These are phyloP conservation scores for Apiotrichum gamsii DNA, from an alignment of 1,284 basidiomycete genomes.

Conservation along the genomic window DNA sequence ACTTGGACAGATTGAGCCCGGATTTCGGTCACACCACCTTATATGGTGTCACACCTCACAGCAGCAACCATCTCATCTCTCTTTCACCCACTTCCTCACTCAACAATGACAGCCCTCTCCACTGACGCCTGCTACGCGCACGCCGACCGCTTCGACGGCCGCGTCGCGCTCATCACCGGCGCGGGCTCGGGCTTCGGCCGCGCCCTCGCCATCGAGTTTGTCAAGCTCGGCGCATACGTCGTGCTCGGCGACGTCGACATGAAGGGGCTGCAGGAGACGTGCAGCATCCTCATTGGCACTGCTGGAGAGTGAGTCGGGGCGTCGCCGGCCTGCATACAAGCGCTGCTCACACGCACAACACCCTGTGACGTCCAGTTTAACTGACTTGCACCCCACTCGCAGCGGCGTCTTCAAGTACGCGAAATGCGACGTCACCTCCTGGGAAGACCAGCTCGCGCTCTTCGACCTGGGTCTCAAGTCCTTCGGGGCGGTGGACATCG, in stretches of 20 bases:
- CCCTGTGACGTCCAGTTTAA: too few species aligned
- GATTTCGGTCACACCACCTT: too few species aligned
- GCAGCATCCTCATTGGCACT: constrained; percentile 21
- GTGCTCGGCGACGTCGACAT: constrained; percentile 17
- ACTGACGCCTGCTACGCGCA: constrained; percentile 10
- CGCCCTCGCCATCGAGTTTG: constrained; percentile 13
- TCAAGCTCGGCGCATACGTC: constrained; percentile 11
- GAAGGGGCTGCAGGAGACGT: constrained; percentile 9
- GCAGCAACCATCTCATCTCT: too few species aligned
- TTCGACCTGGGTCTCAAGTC: constrained; percentile 7
- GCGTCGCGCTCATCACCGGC: constrained; percentile 15
- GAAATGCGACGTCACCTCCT: constrained; percentile 25
- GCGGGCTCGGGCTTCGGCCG: constrained; percentile 16
- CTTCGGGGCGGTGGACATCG: constrained; percentile 16
- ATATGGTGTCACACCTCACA: too few species aligned
- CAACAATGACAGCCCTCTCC: constrained; percentile 14
- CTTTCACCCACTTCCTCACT: too few species aligned
- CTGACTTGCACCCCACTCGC: not conserved
- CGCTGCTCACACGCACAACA: too few species aligned
- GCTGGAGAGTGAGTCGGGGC: not conserved
- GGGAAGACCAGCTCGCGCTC: constrained; percentile 19
- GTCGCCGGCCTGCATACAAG: too few species aligned
- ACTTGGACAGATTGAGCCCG: too few species aligned
- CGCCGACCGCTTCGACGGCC: constrained; percentile 37
- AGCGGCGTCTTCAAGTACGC: not conserved